A percentile compares a stretch with the other conserved stretches of the same genome.
Conservation (phyloP, 202 grass and related monocot species). For the Elaeis oleifera region DNA sequence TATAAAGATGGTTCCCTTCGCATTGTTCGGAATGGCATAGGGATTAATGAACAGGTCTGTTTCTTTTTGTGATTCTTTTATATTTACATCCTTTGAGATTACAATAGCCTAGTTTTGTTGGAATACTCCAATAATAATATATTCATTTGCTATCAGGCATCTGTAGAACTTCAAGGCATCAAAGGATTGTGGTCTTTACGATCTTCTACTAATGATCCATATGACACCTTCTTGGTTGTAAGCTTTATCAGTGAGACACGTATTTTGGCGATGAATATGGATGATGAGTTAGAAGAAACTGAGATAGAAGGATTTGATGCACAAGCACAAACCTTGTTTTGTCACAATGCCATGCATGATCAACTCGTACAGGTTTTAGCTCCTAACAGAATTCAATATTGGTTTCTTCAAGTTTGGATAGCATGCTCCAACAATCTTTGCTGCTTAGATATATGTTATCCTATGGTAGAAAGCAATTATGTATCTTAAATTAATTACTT, state of each 20-base stretch:
- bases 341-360: conserved; percentile 83
- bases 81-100: neutral
- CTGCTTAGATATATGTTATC: too few species aligned
- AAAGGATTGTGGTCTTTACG: conserved; percentile 94
- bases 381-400: neutral
- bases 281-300: conserved; percentile 93
- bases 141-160: conserved; percentile 47
- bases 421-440: neutral
- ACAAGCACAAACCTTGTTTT: conserved; percentile 84
- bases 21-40: conserved; percentile 91
- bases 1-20: conserved; percentile 96
- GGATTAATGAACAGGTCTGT: conserved; percentile 86
- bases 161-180: conserved; percentile 97
- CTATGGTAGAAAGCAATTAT: too few species aligned
- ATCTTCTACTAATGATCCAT: conserved; percentile 62
- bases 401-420: conserved; percentile 2
- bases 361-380: conserved; percentile 68
- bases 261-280: conserved; percentile 97
- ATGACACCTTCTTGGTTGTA: conserved; percentile 78
- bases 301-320: conserved; percentile 95
- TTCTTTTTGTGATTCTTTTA: conserved; percentile 4
- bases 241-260: conserved; percentile 95
- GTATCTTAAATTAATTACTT: too few species aligned
- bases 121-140: neutral
- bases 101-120: too few species aligned